Base-by-base conservation (phyloP, 768 basidiomycete genomes). In the Lanmaoa pseudosensibilis region DNA sequence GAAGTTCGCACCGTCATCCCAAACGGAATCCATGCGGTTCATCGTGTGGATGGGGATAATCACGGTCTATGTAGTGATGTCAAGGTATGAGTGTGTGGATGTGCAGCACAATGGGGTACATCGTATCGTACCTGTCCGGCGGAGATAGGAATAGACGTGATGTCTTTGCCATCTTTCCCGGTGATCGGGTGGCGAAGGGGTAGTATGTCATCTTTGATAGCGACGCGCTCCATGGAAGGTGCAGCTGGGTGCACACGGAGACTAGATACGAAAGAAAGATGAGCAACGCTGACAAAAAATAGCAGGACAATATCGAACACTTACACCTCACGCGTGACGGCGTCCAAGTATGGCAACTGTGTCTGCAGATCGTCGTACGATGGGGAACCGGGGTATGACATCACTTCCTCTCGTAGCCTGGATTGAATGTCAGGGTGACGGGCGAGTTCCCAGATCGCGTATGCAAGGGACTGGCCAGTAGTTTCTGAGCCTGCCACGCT, bases 401-500 rank as follows among this genome's bases (percentile, higher is more conserved):
- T 43, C 34, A 46, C 34, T 46, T 57, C 56, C 8, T 57, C 46
- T 36, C 52, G 45, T 19, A 57, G 21, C 2, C 39, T 23, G 13
- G 52, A 10, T 36, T 54, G 56, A 11, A 54, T 32, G 8, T 57
- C 19, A 2, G 39, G 52, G 27, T 54, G 56, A n/a, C 45, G 46
- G 19, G 37, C 25, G n/a, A 57, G 52, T 27, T 57, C 52, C 52
- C 56, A 57, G 18, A 47, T 47, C n/a, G 52, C 56, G 16, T 54
- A 53, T 21, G 51, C n/a, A 2, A 57, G 56, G 15, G 56, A 38
- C 38, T 57, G 56, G 16, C 38, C 45, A 1, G 56, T 57, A 16
- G 56, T 57, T 18, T 57, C 56, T 18, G 51, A 40, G 4, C 56
- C 56, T 4, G 56, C 38, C 37, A 57, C n/a, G 34, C 56, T 54